phyloP scores from a whole-genome alignment of 495 filamentous ascomycete species.

The Hypoxylon lienhwacheense region DNA sequence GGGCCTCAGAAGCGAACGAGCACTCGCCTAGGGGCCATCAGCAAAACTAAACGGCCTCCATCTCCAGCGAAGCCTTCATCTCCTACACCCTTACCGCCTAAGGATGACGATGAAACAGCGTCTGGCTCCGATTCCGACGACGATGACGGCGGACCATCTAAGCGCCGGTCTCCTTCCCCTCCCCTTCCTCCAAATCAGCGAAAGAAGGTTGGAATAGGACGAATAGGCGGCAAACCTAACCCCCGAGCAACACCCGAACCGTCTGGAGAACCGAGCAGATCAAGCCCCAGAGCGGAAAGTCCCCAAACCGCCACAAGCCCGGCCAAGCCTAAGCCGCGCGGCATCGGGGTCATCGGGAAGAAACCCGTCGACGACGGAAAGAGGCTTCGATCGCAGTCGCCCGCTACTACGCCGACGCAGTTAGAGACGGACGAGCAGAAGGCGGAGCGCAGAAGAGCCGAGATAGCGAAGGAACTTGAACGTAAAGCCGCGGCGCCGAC shows the following conservation, averaged over 20 bases:
- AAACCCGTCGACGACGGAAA: constrained; percentile 29
- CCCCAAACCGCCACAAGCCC: constrained; percentile 29
- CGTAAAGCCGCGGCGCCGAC: constrained; percentile 62
- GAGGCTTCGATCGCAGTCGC: constrained; percentile 17
- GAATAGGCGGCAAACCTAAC: constrained; percentile 47
- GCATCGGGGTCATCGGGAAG: constrained; percentile 44
- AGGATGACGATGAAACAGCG: constrained; percentile 45
- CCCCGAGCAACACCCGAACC: constrained; percentile 28
- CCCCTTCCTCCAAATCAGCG: constrained; percentile 23
- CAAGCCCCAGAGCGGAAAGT: constrained; percentile 16
- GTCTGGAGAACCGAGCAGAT: constrained; percentile 30
- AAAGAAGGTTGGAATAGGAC: constrained; percentile 42
- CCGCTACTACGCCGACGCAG: constrained; percentile 14
- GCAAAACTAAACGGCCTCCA: constrained; percentile 12
- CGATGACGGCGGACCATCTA: not conserved
- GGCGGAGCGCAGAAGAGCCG: constrained; percentile 63
- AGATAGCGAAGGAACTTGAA: constrained; percentile 67
- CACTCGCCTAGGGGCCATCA: constrained; percentile 23
- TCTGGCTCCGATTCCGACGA: constrained; percentile 41
- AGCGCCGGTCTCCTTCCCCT: constrained; percentile 18
- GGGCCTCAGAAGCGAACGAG: constrained; percentile 4
- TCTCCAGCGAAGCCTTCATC: constrained; percentile 18
- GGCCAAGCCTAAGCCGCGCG: constrained; percentile 23
- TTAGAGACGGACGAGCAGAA: constrained; percentile 50
- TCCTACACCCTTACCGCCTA: constrained; percentile 10